A percentile compares a stretch with the other conserved stretches of the same genome.
Conservation (phyloP, 2,329 filamentous ascomycete genomes). For the Cercospora sesami region DNA sequence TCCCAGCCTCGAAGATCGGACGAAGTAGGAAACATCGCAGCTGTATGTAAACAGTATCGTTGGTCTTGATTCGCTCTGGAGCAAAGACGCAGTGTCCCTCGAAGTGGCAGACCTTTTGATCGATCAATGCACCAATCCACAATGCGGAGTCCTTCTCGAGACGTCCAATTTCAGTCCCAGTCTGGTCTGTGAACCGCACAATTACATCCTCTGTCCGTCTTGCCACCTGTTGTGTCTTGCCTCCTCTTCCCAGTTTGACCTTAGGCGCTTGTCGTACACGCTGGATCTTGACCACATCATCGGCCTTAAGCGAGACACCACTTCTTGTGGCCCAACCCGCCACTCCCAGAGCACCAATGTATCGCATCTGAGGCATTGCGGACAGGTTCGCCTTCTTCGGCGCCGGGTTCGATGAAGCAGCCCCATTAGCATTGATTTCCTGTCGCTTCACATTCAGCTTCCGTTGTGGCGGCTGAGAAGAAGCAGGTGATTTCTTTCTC, state of each 20-base stretch:
- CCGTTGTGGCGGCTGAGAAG: conserved; percentile 17
- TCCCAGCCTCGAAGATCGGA: conserved; percentile 68
- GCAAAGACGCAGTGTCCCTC: conserved; percentile 87
- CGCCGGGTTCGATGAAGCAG: conserved; percentile 6
- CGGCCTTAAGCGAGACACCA: conserved; percentile 72
- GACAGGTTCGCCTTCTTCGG: conserved; percentile 25
- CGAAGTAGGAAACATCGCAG: conserved; percentile 73
- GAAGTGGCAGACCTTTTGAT: conserved; percentile 84
- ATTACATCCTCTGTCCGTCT: conserved; percentile 77
- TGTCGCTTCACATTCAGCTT: conserved; percentile 17
- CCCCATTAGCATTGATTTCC: conserved; percentile 8
- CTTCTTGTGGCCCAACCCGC: conserved; percentile 90
- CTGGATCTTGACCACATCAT: conserved; percentile 82
- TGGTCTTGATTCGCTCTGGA: conserved; percentile 79
- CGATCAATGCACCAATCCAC: conserved; percentile 90
- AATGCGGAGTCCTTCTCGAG: conserved; percentile 81
- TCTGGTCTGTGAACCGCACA: conserved; percentile 81
- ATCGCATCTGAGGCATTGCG: conserved; percentile 62
- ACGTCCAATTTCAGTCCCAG: conserved; percentile 80
- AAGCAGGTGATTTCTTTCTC: conserved; percentile 22
- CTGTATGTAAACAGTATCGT: conserved; percentile 93
- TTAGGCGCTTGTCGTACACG: conserved; percentile 71
- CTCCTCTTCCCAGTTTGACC: conserved; percentile 44
- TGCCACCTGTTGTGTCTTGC: conserved; percentile 50
- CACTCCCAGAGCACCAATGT: conserved; percentile 88